Percentiles rank a stretch among this genome's conserved stretches.
phyloP scores from a whole-genome alignment of 257 asterid species.

The Cinchona pubescens region DNA sequence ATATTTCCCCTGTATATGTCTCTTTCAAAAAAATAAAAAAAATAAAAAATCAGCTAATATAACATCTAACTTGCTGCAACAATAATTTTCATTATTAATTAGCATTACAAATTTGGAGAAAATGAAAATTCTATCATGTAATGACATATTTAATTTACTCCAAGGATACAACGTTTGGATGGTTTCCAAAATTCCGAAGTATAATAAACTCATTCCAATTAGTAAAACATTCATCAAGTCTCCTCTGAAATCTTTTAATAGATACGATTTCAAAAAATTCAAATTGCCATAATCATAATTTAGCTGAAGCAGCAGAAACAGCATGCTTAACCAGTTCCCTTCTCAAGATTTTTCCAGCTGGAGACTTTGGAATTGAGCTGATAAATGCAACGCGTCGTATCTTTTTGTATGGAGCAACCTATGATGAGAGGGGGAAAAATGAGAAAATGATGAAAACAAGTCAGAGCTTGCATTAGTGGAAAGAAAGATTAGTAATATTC shows the following conservation, averaged over 20 bases:
- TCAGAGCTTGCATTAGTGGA: neutral
- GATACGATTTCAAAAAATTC: neutral
- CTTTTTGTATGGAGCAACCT: constrained; percentile 90
- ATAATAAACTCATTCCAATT: too few relatives aligned
- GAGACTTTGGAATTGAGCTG: constrained; percentile 69
- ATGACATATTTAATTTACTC: too few relatives aligned
- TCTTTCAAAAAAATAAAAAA: too few relatives aligned
- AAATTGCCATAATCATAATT: constrained; percentile 45
- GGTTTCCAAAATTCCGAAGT: too few relatives aligned
- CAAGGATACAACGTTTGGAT: too few relatives aligned
- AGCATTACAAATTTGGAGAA: too few relatives aligned
- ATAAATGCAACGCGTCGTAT: constrained; percentile 66
- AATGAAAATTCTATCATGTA: too few relatives aligned
- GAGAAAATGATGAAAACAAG: neutral
- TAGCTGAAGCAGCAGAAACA: constrained; percentile 39
- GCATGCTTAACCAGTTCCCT: constrained; percentile 64
- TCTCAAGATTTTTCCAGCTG: constrained; percentile 79
- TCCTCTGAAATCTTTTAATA: neutral
- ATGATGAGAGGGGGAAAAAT: neutral
- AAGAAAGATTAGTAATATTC: neutral
- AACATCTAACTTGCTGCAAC: too few relatives aligned
- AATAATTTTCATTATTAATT: too few relatives aligned
- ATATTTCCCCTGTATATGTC: too few relatives aligned
- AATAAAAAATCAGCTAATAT: too few relatives aligned
- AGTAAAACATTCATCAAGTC: neutral